Base-by-base conservation (phyloP, 176 grass and related monocot genomes). In the Avena sativa region DNA sequence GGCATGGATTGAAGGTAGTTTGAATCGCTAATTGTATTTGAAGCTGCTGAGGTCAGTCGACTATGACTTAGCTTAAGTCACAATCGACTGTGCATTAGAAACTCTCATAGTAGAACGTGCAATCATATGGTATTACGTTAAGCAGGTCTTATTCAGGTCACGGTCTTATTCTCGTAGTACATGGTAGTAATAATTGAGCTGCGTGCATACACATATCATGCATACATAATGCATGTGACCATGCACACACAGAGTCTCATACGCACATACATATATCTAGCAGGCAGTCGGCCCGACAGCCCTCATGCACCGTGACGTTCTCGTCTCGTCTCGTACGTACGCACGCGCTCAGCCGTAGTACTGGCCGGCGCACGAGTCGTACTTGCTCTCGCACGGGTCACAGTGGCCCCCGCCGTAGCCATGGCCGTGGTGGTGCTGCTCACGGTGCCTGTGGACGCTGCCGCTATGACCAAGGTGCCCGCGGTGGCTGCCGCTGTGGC, bases 141-240 rank as follows among this genome's bases (percentile, higher is more conserved):
- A 63, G n/a, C 23, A 63, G 60, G 21, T 2, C 53, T 76, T 76
- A 76, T 76, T 76, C 23, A 76, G 43, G 20, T 30, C 73, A 76
- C 43, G 48, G 47, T 76, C 73, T 76, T 76, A 76, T 76, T 76
- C 12, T n/a, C 38, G 5, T 72, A 36, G 7, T 43, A 43, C 40
- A 43, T 6, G 6, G 5, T 43, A 43, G 2, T 25, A 20, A 23
- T 28, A 76, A 23, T 32, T 30, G 28, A 6, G 7, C 6, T 78
- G 51, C 1, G 4, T 21, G 19, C 32, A 38, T 69, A 38, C 15
- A 57, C 17, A 57, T 19, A 57, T 57, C 55, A 57, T 19, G 55
- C 17, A 48, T 48, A 9, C 9, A 48, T 48, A 9, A 20, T 57
- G 17, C 19, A 57, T 57, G 55, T 57, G 16, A 57, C 55, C 17